A percentile compares a stretch with the other conserved stretches of the same genome.
phyloP scores from a whole-genome alignment of 1,284 basidiomycete genomes.

The Cryptococcus hybrid region DNA sequence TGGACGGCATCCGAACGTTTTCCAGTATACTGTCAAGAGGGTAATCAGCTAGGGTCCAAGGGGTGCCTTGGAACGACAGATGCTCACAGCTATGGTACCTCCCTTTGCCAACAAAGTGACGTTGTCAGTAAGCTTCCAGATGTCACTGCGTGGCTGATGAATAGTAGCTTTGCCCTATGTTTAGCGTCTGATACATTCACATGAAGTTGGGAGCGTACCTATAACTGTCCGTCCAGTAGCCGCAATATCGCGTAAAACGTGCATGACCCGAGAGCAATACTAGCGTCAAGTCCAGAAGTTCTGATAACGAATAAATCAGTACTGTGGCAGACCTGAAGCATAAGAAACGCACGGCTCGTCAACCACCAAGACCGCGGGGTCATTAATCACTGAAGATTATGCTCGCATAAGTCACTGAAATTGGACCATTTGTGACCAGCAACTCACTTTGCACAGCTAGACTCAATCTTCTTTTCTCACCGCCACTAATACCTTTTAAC shows the following conservation, averaged over 20 bases:
- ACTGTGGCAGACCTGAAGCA: neutral
- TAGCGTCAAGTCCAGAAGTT: slow-evolving; percentile 55
- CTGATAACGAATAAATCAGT: slow-evolving; percentile 4
- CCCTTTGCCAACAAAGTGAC: slow-evolving; percentile 56
- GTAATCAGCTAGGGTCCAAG: slow-evolving; percentile 1
- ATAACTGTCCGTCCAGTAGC: slow-evolving; percentile 57
- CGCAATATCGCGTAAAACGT: slow-evolving; percentile 54
- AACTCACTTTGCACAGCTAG: slow-evolving; percentile 54
- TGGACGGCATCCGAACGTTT: slow-evolving; percentile 23
- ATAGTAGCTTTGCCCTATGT: slow-evolving; percentile 48
- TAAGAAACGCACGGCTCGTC: slow-evolving; percentile 49
- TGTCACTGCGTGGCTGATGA: slow-evolving; percentile 58
- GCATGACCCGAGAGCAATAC: slow-evolving; percentile 53
- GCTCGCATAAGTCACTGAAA: neutral
- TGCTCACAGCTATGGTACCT: slow-evolving; percentile 48
- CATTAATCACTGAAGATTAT: slow-evolving; percentile 47
- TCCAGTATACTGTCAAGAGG: neutral
- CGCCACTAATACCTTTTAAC: slow-evolving; percentile 56
- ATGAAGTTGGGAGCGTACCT: slow-evolving; percentile 21
- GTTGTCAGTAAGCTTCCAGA: slow-evolving; percentile 54
- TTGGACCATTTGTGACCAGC: neutral
- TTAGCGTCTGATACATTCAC: neutral
- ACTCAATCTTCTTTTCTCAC: slow-evolving; percentile 58
- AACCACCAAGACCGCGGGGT: slow-evolving; percentile 53
- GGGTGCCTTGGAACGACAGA: neutral